Evolutionary conservation across 345 rosid species (phyloP).

Genomic region (Salix caprea): DNA sequence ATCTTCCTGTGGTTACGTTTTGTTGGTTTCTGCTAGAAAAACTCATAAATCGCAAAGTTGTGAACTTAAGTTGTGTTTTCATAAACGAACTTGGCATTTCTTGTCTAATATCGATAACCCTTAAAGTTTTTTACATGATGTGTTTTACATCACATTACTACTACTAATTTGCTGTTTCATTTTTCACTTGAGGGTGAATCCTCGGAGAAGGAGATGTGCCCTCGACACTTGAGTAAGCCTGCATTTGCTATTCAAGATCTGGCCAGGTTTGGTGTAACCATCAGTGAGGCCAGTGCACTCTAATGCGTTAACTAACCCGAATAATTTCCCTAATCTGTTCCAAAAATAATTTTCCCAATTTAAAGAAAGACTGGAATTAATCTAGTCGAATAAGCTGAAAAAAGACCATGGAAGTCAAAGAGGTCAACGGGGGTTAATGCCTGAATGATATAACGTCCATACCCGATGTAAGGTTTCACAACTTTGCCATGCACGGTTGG

Average conservation of each 20-base stretch:
- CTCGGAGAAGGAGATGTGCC: not conserved
- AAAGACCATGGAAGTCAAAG: not conserved
- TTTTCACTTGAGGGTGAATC: not conserved
- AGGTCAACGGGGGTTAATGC: not conserved
- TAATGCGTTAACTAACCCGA: not conserved
- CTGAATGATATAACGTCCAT: too few relatives aligned
- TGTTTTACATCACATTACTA: not conserved
- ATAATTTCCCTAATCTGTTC: too few relatives aligned
- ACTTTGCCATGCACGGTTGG: too few relatives aligned
- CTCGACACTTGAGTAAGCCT: not conserved
- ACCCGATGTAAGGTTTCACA: too few relatives aligned
- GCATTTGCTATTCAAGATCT: not conserved
- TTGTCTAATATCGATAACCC: not conserved
- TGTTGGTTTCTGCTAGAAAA: conserved; percentile 2
- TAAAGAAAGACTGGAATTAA: not conserved
- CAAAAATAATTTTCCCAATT: not conserved
- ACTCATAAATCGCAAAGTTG: not conserved
- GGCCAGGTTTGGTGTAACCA: not conserved
- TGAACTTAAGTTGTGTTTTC: not conserved
- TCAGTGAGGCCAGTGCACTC: not conserved
- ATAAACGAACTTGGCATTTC: too few relatives aligned
- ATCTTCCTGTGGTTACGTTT: conserved; percentile 3
- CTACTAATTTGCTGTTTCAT: not conserved
- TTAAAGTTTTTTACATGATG: not conserved
- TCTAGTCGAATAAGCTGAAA: not conserved